Percentiles rank a stretch among this genome's conserved stretches.
Evolutionary conservation across 306 rosid species (phyloP).

Genomic region (Neltuma alba): DNA sequence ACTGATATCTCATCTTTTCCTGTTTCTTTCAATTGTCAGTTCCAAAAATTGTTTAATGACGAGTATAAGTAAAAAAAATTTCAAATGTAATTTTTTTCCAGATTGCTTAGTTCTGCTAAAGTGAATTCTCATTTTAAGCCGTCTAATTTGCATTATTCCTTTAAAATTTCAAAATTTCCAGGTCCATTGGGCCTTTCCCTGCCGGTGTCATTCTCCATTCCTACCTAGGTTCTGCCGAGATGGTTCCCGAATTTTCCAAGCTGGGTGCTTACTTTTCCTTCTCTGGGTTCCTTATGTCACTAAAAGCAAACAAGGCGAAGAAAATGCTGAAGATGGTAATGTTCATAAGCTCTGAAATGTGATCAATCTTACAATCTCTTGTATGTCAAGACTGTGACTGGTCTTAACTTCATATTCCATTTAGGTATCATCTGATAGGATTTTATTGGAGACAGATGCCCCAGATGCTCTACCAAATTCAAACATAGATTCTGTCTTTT

Average conservation of each 20-base stretch:
- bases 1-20: conserved; percentile 8
- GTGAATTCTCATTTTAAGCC: background rate
- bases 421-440: conserved; percentile 77
- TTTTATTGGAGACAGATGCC: conserved; percentile 96
- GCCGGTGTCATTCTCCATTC: conserved; percentile 94
- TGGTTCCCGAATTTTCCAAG: conserved; percentile 85
- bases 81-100: background rate
- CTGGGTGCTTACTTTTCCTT: conserved; percentile 90
- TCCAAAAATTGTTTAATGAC: conserved; percentile 7
- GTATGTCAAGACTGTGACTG: conserved; percentile 11
- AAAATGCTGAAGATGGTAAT: conserved; percentile 73
- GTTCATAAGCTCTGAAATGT: conserved; percentile 23
- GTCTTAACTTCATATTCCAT: conserved; percentile 31
- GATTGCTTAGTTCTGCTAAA: background rate
- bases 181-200: conserved; percentile 87
- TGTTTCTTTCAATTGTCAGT: conserved; percentile 19
- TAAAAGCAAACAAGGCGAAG: conserved; percentile 74
- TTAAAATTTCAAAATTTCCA: conserved; percentile 37
- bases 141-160: conserved; percentile 13
- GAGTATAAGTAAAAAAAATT: background rate
- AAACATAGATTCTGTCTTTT: conserved; percentile 50
- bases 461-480: conserved; percentile 82
- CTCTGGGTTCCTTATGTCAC: conserved; percentile 87
- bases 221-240: conserved; percentile 87
- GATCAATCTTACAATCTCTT: conserved; percentile 2